These are phyloP conservation scores for Bipolaris oryzae DNA, from an alignment of 2,329 filamentous ascomycete genomes.

Conservation along the genomic window DNA sequence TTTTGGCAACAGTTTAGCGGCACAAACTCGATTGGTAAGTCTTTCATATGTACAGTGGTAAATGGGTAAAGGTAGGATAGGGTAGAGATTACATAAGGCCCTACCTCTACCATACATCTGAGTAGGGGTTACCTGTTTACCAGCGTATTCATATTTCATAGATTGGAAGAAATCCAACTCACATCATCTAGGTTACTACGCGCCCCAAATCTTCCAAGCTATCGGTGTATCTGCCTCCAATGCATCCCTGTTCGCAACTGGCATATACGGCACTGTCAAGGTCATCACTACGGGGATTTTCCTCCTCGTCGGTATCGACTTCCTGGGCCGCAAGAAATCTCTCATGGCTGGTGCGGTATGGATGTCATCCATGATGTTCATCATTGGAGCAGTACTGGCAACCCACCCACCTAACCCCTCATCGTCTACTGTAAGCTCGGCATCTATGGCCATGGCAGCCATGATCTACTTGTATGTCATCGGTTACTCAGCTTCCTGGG, in stretches of 20 bases:
- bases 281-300: conserved; percentile 71
- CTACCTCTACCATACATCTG: no score
- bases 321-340: conserved; percentile 65
- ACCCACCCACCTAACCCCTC: conserved; percentile 44
- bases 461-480: conserved; percentile 79
- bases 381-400: conserved; percentile 64
- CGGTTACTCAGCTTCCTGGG: conserved; percentile 74
- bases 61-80: no score
- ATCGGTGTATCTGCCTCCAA: conserved; percentile 62
- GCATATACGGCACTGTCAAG: conserved; percentile 77
- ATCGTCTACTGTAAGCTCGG: conserved; percentile 47
- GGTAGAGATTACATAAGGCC: no score
- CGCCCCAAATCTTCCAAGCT: conserved; percentile 70
- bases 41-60: no score
- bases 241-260: conserved; percentile 13
- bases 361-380: conserved; percentile 69
- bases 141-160: neutral
- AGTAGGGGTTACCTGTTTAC: no score
- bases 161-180: conserved; percentile 36
- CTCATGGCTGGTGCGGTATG: conserved; percentile 68
- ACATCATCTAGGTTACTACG: conserved; percentile 64
- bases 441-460: conserved; percentile 67
- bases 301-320: conserved; percentile 72
- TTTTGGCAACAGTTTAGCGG: conserved; percentile 78
- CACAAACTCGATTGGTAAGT: conserved; percentile 68